A percentile compares a stretch with the other conserved stretches of the same genome.
These are phyloP conservation scores for Pythium oligandrum DNA, from an alignment of 352 stramenopile species.

Conservation along the genomic window DNA sequence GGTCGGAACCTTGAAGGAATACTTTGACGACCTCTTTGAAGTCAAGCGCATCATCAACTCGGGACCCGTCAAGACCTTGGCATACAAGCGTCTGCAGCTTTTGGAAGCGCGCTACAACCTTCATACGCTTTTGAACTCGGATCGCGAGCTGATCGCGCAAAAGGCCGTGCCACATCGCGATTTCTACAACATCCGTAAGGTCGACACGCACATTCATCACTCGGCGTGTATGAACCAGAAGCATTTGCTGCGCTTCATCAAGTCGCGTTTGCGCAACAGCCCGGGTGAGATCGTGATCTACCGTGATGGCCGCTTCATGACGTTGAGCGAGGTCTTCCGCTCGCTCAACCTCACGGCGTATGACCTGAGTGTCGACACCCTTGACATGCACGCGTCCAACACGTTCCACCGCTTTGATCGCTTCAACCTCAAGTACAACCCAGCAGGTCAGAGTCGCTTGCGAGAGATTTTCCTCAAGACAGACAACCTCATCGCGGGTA, in stretches of 20 bases:
- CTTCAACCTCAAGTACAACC: slow-evolving; percentile 99
- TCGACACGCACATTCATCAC: slow-evolving; percentile 99
- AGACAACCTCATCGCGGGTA: slow-evolving; percentile 95
- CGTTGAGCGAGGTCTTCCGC: slow-evolving; percentile 93
- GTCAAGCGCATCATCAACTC: slow-evolving; percentile 85
- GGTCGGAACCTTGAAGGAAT: slow-evolving; percentile 48
- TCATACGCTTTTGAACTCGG: slow-evolving; percentile 95
- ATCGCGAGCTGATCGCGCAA: slow-evolving; percentile 92
- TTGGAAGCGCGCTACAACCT: slow-evolving; percentile 94
- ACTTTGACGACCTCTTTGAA: slow-evolving; percentile 75
- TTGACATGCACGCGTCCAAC: slow-evolving; percentile 99
- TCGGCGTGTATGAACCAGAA: slow-evolving; percentile 96
- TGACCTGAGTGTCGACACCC: slow-evolving; percentile 97
- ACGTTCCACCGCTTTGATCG: slow-evolving; percentile 99
- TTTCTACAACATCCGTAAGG: slow-evolving; percentile 98
- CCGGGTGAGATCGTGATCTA: slow-evolving; percentile 94
- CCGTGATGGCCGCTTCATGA: slow-evolving; percentile 94
- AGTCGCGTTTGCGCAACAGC: slow-evolving; percentile 68
- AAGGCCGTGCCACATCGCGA: slow-evolving; percentile 97
- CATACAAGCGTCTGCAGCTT: slow-evolving; percentile 86
- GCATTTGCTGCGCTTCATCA: slow-evolving; percentile 91
- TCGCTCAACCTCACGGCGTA: slow-evolving; percentile 95
- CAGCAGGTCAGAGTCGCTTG: slow-evolving; percentile 90
- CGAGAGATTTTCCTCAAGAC: slow-evolving; percentile 99
- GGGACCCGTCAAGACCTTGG: slow-evolving; percentile 82